Base-by-base conservation (phyloP, 139 green algal species). In the Picochlorum sp. region DNA sequence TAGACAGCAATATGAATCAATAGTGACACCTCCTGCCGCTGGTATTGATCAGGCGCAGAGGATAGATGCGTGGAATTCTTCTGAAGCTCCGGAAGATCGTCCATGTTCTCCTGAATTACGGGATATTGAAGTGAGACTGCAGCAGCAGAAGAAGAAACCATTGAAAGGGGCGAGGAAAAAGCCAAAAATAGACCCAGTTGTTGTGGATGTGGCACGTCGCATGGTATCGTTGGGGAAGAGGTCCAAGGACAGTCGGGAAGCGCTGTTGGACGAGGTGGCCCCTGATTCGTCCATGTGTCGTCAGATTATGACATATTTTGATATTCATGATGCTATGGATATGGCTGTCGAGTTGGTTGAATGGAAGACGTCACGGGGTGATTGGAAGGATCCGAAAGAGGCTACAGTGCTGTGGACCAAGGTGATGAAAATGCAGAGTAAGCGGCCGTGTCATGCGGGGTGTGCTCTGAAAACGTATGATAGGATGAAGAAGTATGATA, bases 391-490 rank as follows among this genome's bases (percentile, higher is more conserved):
- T 23, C 14, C 11, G 34, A 24, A 21, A 24, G 37, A 20, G n/a
- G 37, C 15, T 8, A 13, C 32, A 6, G n/a, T 73, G 18, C 64
- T 77, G 24, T 71, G 65, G 47, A 77, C 71, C 28, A 73, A 73
- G 24, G 59, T 83, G 21, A 83, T 83, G 49, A 57, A 63, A n/a
- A 74, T 80, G 45, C 65, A 70, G 30, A 58, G 49, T 23, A 58
- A 65, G 11, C 54, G 49, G 20, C 32, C 26, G 2, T 18, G 15
- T 21, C 18, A 23, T 24, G 41, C 61, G 0, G 20, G 10, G 1
- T 26, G 28, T 14, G 80, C 79, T 7, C 49, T 86, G 60, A 52
- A 47, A 2, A 41, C 83, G 1, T 86, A 81, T 37, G 64, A 77
- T 20, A 58, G 72, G 37, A 72, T 83, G 70, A 30, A 58, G 21